Evolutionary conservation across 1,284 basidiomycete species (phyloP).

Genomic region (Malassezia pachydermatis): DNA sequence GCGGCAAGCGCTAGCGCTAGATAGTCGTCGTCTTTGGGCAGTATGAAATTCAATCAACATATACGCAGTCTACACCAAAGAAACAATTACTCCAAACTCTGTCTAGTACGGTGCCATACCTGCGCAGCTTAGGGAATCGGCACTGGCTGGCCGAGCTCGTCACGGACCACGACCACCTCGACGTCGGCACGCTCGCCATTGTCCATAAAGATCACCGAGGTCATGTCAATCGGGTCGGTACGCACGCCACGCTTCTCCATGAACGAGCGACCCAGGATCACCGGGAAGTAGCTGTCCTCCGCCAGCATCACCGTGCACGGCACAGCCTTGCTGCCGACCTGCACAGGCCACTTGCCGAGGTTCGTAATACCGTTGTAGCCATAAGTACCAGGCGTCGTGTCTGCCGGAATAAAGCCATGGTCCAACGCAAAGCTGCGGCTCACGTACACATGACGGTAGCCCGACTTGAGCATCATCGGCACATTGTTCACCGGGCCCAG

Average conservation of each 20-base stretch:
- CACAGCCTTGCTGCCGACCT: slow-evolving; percentile 53
- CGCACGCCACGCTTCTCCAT: slow-evolving; percentile 78
- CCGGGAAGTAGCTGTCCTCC: slow-evolving; percentile 92
- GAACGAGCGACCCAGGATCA: slow-evolving; percentile 85
- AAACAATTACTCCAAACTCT: no score
- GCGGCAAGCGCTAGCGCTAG: no score
- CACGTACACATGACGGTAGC: slow-evolving; percentile 88
- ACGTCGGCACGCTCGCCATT: slow-evolving; percentile 64
- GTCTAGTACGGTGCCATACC: no score
- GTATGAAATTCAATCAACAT: no score
- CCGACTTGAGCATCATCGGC: slow-evolving; percentile 74
- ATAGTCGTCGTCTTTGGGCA: no score
- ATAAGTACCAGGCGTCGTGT: slow-evolving; percentile 58
- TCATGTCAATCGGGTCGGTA: slow-evolving; percentile 58
- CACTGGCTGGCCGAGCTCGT: slow-evolving; percentile 46
- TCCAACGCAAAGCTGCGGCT: slow-evolving; percentile 81
- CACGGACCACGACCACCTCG: slow-evolving; percentile 46
- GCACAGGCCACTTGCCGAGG: slow-evolving; percentile 50
- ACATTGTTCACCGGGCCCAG: slow-evolving; percentile 74
- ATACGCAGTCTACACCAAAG: no score
- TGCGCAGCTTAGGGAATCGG: slow-evolving; percentile 37
- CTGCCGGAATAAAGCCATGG: slow-evolving; percentile 76
- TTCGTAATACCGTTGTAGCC: slow-evolving; percentile 66
- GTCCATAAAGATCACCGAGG: slow-evolving; percentile 77
- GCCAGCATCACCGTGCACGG: slow-evolving; percentile 58